phyloP scores from a whole-genome alignment of 2,329 filamentous ascomycete species.

The Paracorniculantispora psalliotae region DNA sequence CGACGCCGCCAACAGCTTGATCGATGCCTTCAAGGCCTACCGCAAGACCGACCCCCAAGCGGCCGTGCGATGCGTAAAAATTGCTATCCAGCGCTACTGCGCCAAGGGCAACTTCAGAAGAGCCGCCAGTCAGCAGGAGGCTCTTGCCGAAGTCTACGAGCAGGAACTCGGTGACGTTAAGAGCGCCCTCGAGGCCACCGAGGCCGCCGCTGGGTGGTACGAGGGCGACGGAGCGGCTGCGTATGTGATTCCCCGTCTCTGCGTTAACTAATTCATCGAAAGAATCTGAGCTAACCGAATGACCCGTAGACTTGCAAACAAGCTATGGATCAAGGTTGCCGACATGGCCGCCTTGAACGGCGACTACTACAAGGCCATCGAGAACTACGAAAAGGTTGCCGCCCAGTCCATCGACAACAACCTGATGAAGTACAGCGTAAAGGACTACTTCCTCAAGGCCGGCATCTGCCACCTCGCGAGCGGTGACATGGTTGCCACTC shows the following conservation, averaged over 20 bases:
- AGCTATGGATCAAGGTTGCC: conserved; percentile 86
- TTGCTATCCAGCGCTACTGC: conserved; percentile 82
- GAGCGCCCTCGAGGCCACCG: conserved; percentile 75
- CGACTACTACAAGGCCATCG: conserved; percentile 80
- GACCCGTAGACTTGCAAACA: conserved; percentile 72
- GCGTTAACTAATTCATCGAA: background rate
- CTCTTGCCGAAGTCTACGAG: conserved; percentile 81
- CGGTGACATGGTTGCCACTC: conserved; percentile 70
- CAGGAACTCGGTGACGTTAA: conserved; percentile 72
- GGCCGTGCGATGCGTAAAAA: conserved; percentile 72
- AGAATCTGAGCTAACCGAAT: background rate
- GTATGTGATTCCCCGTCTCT: conserved; percentile 43
- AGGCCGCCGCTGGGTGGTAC: conserved; percentile 83
- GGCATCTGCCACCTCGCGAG: conserved; percentile 80
- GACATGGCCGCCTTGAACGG: conserved; percentile 77
- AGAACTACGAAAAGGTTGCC: conserved; percentile 79
- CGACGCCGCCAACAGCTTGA: conserved; percentile 81
- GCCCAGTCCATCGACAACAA: conserved; percentile 78
- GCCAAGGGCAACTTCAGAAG: conserved; percentile 85
- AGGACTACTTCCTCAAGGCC: conserved; percentile 92
- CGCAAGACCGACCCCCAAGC: conserved; percentile 78
- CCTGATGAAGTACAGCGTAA: conserved; percentile 88
- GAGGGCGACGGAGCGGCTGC: conserved; percentile 80
- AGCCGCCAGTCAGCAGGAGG: conserved; percentile 86
- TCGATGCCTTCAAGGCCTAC: conserved; percentile 95